These are phyloP conservation scores for Neostapfia colusana DNA, from an alignment of 176 grass and related monocot genomes.

Conservation along the genomic window DNA sequence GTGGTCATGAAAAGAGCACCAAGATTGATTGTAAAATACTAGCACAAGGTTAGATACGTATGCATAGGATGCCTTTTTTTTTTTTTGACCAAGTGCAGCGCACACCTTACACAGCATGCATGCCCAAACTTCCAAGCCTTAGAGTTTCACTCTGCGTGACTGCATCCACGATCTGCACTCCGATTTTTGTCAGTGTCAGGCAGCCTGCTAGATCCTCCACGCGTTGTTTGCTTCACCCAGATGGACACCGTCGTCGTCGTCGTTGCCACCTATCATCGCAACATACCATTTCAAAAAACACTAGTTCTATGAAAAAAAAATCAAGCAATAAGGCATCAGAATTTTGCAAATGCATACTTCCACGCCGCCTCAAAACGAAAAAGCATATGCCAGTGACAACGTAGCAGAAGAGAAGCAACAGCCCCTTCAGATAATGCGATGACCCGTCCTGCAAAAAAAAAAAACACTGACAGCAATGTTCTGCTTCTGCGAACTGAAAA, in stretches of 20 bases:
- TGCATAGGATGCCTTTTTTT: too few relatives aligned
- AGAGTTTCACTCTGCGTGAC: too few relatives aligned
- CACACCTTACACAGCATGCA: too few relatives aligned
- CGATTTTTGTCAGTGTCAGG: constrained; percentile 37
- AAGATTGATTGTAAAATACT: too few relatives aligned
- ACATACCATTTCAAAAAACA: background rate
- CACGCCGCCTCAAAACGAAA: constrained; percentile 50
- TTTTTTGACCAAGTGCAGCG: too few relatives aligned
- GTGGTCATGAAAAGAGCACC: too few relatives aligned
- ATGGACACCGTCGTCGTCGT: constrained; percentile 1
- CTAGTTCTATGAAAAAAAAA: background rate
- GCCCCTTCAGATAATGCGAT: constrained; percentile 88
- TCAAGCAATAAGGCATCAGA: background rate
- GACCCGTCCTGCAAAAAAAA: constrained; percentile 82
- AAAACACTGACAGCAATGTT: background rate
- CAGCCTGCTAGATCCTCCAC: background rate
- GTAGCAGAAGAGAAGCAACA: constrained; percentile 75
- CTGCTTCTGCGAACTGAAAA: background rate
- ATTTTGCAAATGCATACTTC: constrained; percentile 42
- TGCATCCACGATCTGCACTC: background rate
- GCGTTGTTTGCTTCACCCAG: constrained; percentile 16
- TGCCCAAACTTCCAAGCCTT: too few relatives aligned
- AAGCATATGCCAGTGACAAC: constrained; percentile 59
- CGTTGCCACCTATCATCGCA: background rate
- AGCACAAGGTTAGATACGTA: too few relatives aligned